These are phyloP conservation scores for Phaeosphaeriaceae sp. DNA, from an alignment of 2,329 filamentous ascomycete genomes.

Conservation along the genomic window DNA sequence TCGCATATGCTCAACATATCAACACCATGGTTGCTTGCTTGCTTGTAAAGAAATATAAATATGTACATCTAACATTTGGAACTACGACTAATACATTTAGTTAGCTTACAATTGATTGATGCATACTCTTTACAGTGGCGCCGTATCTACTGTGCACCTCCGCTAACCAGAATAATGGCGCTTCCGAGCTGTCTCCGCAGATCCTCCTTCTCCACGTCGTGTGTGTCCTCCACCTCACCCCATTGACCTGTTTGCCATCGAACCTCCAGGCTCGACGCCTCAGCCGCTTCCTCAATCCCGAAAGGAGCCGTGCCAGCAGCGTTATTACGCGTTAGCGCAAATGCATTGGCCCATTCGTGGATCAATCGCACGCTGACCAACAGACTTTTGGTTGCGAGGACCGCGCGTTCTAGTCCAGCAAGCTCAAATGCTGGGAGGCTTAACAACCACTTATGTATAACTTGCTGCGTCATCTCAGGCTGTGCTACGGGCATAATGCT, in stretches of 20 bases:
- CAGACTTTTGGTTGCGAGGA: conserved; percentile 86
- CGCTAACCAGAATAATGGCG: conserved; percentile 76
- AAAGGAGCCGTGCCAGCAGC: conserved; percentile 59
- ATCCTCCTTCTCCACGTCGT: conserved; percentile 95
- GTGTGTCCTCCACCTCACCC: conserved; percentile 98
- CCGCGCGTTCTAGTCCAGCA: conserved; percentile 82
- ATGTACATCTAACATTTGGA: not conserved
- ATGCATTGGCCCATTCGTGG: conserved; percentile 84
- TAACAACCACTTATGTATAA: conserved; percentile 78
- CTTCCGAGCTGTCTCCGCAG: conserved; percentile 86
- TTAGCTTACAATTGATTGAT: not conserved
- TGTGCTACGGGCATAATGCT: conserved; percentile 80
- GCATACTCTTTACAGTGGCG: not conserved
- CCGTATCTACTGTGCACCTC: conserved; percentile 21
- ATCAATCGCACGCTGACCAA: conserved; percentile 77
- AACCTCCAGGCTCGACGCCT: conserved; percentile 81
- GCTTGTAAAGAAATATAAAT: too few relatives aligned
- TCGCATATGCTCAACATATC: not conserved
- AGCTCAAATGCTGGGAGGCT: conserved; percentile 79
- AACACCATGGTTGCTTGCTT: not conserved
- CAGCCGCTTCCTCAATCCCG: conserved; percentile 81
- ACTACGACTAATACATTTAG: not conserved
- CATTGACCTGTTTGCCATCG: conserved; percentile 88
- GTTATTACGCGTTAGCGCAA: conserved; percentile 57
- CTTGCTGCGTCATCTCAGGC: conserved; percentile 73